These are phyloP conservation scores for Aquilaria yunnanensis DNA, from an alignment of 345 rosid species.

Conservation along the genomic window DNA sequence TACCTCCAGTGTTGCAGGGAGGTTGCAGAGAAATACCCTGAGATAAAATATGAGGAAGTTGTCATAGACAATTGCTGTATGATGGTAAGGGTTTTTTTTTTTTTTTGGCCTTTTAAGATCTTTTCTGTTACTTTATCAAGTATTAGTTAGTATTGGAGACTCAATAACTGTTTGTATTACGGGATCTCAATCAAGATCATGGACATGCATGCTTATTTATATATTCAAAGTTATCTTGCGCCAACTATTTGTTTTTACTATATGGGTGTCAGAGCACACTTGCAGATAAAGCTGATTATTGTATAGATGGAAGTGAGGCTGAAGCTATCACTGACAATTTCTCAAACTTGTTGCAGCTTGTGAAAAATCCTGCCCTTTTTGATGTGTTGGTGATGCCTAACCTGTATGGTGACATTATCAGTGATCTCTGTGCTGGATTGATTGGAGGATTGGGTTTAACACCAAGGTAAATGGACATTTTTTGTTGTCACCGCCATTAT, in stretches of 20 bases:
- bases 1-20: constrained; percentile 95
- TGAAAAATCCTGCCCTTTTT: constrained; percentile 95
- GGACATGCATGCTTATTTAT: background rate
- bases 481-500: constrained; percentile 1
- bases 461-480: constrained; percentile 58
- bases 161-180: too few relatives aligned
- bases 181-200: too few relatives aligned
- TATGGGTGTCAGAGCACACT: too few relatives aligned
- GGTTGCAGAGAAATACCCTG: constrained; percentile 98
- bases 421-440: constrained; percentile 95
- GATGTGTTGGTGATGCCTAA: constrained; percentile 99
- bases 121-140: too few relatives aligned
- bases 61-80: constrained; percentile 99
- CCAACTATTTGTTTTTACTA: background rate
- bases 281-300: too few relatives aligned
- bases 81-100: constrained; percentile 56
- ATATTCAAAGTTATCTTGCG: background rate
- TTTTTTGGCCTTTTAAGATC: background rate
- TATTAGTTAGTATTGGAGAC: too few relatives aligned
- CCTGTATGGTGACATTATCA: constrained; percentile 97
- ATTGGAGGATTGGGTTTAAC: constrained; percentile 98
- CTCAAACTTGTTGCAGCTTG: constrained; percentile 55
- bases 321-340: constrained; percentile 11
- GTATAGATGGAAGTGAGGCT: background rate
- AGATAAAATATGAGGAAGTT: constrained; percentile 90